Conservation (phyloP, 2,329 filamentous ascomycete genomes). For the Colletotrichum eleusines region DNA sequence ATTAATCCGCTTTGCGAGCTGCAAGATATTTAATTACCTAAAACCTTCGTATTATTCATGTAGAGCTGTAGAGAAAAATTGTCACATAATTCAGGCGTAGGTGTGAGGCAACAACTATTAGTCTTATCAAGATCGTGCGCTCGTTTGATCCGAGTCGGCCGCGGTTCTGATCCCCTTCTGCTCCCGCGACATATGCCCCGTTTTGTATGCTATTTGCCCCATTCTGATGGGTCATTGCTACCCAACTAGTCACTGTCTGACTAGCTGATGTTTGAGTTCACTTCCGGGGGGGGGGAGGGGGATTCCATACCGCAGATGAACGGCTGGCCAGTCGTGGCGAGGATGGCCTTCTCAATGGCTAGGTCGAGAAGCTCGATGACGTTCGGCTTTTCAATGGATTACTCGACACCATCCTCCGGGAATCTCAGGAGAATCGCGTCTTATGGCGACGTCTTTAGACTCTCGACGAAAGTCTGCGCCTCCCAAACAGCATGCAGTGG, state of each 20-base stretch:
- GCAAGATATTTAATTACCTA: neutral
- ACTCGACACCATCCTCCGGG: neutral
- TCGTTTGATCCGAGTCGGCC: neutral
- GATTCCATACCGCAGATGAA: neutral
- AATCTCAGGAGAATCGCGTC: neutral
- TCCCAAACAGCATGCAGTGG: conserved; percentile 15
- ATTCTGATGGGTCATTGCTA: neutral
- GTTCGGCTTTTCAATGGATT: neutral
- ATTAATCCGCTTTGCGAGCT: neutral
- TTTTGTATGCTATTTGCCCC: neutral
- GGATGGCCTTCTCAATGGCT: neutral
- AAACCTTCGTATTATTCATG: fast-evolving
- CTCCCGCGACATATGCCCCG: no score
- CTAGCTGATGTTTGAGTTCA: neutral
- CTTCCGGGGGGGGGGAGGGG: neutral
- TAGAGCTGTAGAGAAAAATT: neutral
- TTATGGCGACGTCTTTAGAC: neutral
- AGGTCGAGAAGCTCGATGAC: neutral
- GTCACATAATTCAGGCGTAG: neutral
- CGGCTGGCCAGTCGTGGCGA: neutral
- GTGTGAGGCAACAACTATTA: neutral
- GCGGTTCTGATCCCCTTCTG: neutral
- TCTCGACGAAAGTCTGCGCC: neutral
- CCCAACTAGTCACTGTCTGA: neutral
- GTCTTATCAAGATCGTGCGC: neutral